These are phyloP conservation scores for Xylaria scruposa DNA, from an alignment of 495 filamentous ascomycete genomes.

Conservation along the genomic window DNA sequence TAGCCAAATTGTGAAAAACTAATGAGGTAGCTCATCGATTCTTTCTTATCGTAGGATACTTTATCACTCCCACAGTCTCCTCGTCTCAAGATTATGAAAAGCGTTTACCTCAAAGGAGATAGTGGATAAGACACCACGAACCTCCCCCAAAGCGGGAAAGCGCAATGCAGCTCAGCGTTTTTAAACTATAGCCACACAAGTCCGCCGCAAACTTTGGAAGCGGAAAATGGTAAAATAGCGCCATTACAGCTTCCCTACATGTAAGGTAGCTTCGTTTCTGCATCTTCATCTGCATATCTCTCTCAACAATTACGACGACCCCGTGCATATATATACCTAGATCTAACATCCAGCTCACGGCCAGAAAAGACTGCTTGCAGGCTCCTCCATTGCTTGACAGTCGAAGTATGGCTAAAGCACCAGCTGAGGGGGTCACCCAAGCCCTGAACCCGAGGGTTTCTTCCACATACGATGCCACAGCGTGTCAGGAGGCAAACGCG, in stretches of 20 bases:
- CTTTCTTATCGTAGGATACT: background rate
- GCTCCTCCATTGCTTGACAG: conserved; percentile 58
- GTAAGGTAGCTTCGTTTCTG: conserved; percentile 1
- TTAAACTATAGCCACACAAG: background rate
- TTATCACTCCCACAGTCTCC: background rate
- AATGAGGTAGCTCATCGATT: background rate
- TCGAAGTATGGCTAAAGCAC: conserved; percentile 53
- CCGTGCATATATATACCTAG: background rate
- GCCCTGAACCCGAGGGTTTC: conserved; percentile 29
- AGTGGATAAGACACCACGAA: background rate
- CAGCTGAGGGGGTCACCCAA: conserved; percentile 39
- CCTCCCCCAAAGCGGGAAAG: conserved; percentile 7
- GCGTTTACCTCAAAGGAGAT: background rate
- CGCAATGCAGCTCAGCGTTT: background rate
- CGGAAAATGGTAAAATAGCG: conserved; percentile 10
- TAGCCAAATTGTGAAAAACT: background rate
- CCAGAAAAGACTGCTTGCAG: conserved; percentile 26
- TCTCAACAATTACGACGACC: background rate
- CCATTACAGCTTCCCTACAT: background rate
- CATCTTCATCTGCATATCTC: background rate
- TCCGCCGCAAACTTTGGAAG: background rate
- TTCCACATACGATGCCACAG: conserved; percentile 30
- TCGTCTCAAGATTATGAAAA: background rate
- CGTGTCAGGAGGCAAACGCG: conserved; percentile 25
- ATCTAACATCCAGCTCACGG: background rate